Evolutionary conservation across 148 eudicot species (phyloP), one percentile per base, ranked within the genome.

Genomic region (Cornus kousa): DNA sequence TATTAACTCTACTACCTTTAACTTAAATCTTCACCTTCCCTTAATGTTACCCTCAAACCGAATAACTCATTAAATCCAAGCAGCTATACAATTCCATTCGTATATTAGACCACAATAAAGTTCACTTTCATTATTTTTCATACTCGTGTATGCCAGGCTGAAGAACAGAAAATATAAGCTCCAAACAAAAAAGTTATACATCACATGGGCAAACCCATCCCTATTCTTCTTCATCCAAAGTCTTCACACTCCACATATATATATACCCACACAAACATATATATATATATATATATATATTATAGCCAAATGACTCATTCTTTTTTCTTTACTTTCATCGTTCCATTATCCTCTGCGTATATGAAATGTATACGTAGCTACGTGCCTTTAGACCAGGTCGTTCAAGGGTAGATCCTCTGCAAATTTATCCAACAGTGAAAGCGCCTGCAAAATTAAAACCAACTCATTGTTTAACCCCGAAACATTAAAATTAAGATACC

Each of bases 401-500:
- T 40, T 69, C 48, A 43, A 6, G 48, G 48, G 48, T 9, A 4
- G 48, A 4, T 43, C 48, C 66, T 85, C 93, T 3, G 80, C 89
- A 79, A 90, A 86, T 68, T 89, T 83, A 80, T 92, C 97, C 85
- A 92, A 74, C 67, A 92, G 97, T 22, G 92, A 89, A 74, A 92
- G 87, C 9, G 89, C 94, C 97, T 92, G 88, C 80, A 85, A 77
- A 76, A 67, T 71, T 39, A 11, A 75, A 46, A 22, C 48, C 28
- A 24, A 14, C 14, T 62, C 19, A 35, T 28, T 20, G 0, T 43
- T 43, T 43, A 43, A 43, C 48, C 48, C 8, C 48, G 1, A 4
- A 35, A 35, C 37, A 43, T 43, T 6, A 7, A 7, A 23, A 33
- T 59, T 24, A n/a, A 19, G 48, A 43, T 43, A 43, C 48, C 48